Evolutionary conservation across 768 basidiomycete genomes (phyloP), one percentile per base, ranked within the genome.

Genomic region (Tylopilus subfusipes): DNA sequence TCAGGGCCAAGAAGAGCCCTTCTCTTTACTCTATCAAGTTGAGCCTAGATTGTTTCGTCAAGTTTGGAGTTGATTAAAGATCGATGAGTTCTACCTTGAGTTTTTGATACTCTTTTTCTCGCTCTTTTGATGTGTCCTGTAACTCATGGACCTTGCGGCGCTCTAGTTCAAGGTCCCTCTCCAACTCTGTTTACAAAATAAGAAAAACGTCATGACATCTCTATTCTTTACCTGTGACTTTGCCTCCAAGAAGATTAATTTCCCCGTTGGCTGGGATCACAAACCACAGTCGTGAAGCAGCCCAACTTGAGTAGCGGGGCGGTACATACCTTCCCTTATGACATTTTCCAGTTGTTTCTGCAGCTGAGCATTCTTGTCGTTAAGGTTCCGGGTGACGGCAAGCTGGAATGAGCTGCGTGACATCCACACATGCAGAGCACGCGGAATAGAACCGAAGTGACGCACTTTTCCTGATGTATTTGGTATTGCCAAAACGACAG

Each of bases 401-500:
- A 89, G 88, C 65, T 93, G 91, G 65, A 90, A 93, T 16, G 90
- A 83, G 50, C 65, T 60, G 42, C 29, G 51, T 24, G 24, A 42
- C 52, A 43, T 54, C n/a, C 22, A 56, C 44, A 33, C n/a, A 44
- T 52, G 42, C 13, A 45, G 46, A 16, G 31, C 21, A 42, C 13
- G 49, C 0, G 5, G 34, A 16, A 10, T 29, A 50, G 44, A 16
- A 39, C 34, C 25, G 27, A 27, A 53, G 7, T 21, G 22, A 61
- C 72, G 53, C 52, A 88, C 90, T 81, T 84, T 74, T 93, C 91
- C 70, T 93, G 91, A 58, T 90, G 88, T 48, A 85, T 81, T 63
- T 93, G 91, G 68, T 93, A 93, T 68, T 91, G 88, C 91, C 91
- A 93, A 68, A 93, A 93, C 4, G 90, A 88, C 53, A 93, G 80